Base-by-base conservation (phyloP, 1,284 basidiomycete genomes). In the Butyriboletus appendiculatus region DNA sequence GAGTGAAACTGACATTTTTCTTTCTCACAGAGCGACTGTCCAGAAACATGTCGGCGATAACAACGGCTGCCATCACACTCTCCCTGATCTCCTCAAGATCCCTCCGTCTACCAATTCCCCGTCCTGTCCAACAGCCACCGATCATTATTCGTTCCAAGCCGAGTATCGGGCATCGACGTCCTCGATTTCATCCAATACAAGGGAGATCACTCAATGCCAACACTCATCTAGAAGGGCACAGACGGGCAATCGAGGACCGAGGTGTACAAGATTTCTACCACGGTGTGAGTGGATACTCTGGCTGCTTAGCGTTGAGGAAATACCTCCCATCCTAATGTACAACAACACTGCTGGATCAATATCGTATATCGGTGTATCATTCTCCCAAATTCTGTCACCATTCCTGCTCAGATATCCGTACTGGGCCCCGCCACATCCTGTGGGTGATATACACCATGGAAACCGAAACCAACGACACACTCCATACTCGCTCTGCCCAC, bases 401-500 rank as follows among this genome's bases (percentile, higher is more conserved):
- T 6, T 8, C 24, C 7, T 20, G 43, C 28, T 64, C 35, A 67
- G 45, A 60, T 24, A 51, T 67, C 65, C 30, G 51, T 63, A 22
- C 67, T 56, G 5, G 59, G 59, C 2, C 60, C 61, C 6, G 15
- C 24, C 22, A 45, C 0, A 15, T 8, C 49, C 14, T 56, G 50
- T 1, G 67, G 34, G 18, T 39, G 51, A 52, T 68, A 71, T n/a
- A 48, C 52, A 26, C 71, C 73, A 56, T 75, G 73, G 55, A 76
- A 75, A 18, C 69, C 70, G 45, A 76, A 65, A 2, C 71, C 61
- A 7, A 72, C 69, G 24, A 52, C 57, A 44, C 56, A 62, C 10
- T 62, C 61, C 68, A 75, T 64, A 44, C 72, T 69, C 16, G 73
- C 73, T 44, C 73, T 64, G 8, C 66, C 73, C 26, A 71, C 48